These are phyloP conservation scores for Climacium dendroides DNA, from an alignment of 225 moss, liverwort and hornwort species.

Conservation along the genomic window DNA sequence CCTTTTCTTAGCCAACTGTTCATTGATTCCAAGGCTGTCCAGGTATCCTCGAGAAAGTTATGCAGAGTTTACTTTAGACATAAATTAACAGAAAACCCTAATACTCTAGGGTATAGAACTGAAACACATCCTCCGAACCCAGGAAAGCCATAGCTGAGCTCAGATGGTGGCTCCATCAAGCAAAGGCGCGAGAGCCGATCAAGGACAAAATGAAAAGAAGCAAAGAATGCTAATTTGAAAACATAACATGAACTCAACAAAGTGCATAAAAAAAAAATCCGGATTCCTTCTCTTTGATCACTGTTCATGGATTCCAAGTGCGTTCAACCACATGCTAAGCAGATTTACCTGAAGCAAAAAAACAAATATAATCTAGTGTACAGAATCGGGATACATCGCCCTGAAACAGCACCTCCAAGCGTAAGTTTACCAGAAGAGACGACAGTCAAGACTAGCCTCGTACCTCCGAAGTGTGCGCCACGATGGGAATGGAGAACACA, in stretches of 20 bases:
- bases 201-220: neutral
- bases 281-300: neutral
- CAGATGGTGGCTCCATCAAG: neutral
- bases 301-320: neutral
- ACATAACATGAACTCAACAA: no score
- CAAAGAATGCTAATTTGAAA: neutral
- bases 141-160: neutral
- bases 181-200: neutral
- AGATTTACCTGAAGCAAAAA: neutral
- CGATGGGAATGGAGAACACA: conserved; percentile 57
- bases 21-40: neutral
- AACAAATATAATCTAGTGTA: neutral
- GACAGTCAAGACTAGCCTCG: neutral
- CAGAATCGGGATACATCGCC: neutral
- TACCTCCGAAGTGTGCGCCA: conserved; percentile 16
- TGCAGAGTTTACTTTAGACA: neutral
- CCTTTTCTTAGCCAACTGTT: neutral
- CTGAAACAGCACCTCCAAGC: neutral
- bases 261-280: neutral
- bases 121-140: neutral
- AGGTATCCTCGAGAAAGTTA: neutral
- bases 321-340: neutral
- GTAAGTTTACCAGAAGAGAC: neutral
- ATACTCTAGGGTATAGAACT: neutral
- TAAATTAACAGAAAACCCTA: neutral